A percentile compares a stretch with the other conserved stretches of the same genome.
Evolutionary conservation across 2,329 filamentous ascomycete genomes (phyloP).

Genomic region (Nemania sp.): DNA sequence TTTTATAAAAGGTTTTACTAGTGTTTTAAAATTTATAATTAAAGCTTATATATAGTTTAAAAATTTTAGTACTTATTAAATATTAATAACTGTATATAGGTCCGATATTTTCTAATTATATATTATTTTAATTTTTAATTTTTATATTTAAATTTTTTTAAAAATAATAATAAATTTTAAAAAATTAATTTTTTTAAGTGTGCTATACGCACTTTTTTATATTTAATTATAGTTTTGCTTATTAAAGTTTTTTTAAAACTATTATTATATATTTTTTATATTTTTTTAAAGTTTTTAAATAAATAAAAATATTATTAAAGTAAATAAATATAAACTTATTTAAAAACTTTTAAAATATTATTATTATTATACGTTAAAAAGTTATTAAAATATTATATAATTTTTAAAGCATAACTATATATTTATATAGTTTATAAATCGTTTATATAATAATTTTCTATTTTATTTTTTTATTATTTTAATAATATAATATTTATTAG

Average conservation of each 20-base stretch:
- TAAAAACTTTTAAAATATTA: no score
- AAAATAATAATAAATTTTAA: conserved; percentile 3
- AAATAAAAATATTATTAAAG: conserved; percentile 7
- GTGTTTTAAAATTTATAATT: not conserved
- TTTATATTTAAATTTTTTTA: conserved; percentile 6
- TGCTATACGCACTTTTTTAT: not conserved
- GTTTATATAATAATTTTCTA: conserved; percentile 3
- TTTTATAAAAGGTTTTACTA: not conserved
- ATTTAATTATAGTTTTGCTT: not conserved
- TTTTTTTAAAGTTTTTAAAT: not conserved
- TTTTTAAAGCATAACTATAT: no score
- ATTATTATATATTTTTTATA: conserved; percentile 2
- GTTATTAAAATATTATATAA: no score
- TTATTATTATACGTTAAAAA: no score
- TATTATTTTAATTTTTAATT: conserved; percentile 3
- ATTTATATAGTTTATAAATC: not conserved
- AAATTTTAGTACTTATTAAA: not conserved
- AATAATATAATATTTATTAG: conserved; percentile 7
- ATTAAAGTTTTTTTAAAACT: not conserved
- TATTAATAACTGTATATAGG: not conserved
- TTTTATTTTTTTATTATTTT: not conserved
- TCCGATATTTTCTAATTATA: conserved; percentile 1
- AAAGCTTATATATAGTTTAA: conserved; percentile 1
- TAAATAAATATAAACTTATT: no score
- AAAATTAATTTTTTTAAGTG: conserved; percentile 6